Evolutionary conservation across 2,329 filamentous ascomycete genomes (phyloP).

Genomic region (Cercospora sojina): DNA sequence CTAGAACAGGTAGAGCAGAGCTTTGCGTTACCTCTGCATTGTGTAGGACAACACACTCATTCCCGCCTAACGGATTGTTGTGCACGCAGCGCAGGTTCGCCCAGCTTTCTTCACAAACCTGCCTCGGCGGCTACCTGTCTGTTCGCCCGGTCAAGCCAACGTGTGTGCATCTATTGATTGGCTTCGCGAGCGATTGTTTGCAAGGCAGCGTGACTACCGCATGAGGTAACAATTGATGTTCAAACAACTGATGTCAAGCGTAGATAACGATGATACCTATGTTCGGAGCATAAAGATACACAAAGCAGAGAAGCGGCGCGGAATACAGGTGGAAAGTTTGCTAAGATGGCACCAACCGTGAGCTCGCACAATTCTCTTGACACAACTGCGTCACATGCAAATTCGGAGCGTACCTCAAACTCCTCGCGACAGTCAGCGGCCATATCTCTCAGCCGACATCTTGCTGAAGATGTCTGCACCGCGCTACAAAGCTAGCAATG

Average conservation of each 20-base stretch:
- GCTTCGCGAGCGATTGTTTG: not conserved
- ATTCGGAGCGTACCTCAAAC: not conserved
- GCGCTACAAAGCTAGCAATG: not conserved
- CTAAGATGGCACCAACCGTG: not conserved
- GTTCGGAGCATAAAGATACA: not conserved
- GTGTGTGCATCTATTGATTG: not conserved
- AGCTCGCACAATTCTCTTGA: not conserved
- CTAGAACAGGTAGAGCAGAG: not conserved
- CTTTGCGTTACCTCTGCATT: not conserved
- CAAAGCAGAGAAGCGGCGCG: not conserved
- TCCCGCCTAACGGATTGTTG: not conserved
- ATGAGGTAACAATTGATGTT: too few relatives aligned
- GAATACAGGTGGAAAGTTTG: not conserved
- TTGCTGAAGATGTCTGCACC: not conserved
- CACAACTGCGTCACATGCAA: not conserved
- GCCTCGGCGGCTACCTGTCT: too few relatives aligned
- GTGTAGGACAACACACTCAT: not conserved
- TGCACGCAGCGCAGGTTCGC: not conserved
- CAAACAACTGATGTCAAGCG: too few relatives aligned
- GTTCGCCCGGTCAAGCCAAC: too few relatives aligned
- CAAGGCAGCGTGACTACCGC: not conserved
- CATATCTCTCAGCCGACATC: not conserved
- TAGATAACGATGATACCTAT: too few relatives aligned
- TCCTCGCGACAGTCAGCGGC: not conserved
- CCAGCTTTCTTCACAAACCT: not conserved